Base-by-base conservation (phyloP, 1,284 basidiomycete genomes). In the Stygiomarasmius scandens region DNA sequence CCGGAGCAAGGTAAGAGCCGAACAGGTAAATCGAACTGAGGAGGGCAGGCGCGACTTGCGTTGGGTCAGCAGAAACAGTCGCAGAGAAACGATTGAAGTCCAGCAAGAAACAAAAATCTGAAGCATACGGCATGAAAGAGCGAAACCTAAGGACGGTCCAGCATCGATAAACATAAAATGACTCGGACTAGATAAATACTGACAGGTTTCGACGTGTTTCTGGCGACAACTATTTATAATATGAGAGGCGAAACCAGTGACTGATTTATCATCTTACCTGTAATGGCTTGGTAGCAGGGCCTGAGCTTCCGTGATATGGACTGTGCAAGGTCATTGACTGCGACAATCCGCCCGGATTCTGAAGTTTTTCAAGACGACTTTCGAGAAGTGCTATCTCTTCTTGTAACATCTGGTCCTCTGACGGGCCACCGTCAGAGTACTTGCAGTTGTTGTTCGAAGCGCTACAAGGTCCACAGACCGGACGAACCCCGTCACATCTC, bases 21-120 rank as follows among this genome's bases (percentile, higher is more conserved):
- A 75, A 77, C 1, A 80, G 69, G 55, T 75, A 78, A 16, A 74
- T 68, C 1, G 70, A 66, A 50, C 69, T 72, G 8, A 79, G 63
- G 14, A 84, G 75, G 6, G 75, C 72, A 29, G 77, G 73, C 12
- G 74, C 66, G 11, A 55, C 24, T 32, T 24, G 61, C 61, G 23
- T 52, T 32, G 24, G 38, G 10, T 25, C 52, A 48, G 53, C 65
- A 62, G 32, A 57, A 58, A 38, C 51, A 2, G 55, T 19, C 11
- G 22, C 9, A 10, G 54, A 48, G 34, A 70, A 65, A 5, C 64
- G 59, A 8, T 59, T 38, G 34, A 61, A 55, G 47, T 65, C 59
- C 24, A 70, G 61, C 55, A 67, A 67, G 54, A 60, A 60, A 5
- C 58, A 51, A 38, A 60, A 60, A 14, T 60, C 52, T 4, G 41